Conservation (phyloP, 2,329 filamentous ascomycete species). For the Taxawa tesnikishii region DNA sequence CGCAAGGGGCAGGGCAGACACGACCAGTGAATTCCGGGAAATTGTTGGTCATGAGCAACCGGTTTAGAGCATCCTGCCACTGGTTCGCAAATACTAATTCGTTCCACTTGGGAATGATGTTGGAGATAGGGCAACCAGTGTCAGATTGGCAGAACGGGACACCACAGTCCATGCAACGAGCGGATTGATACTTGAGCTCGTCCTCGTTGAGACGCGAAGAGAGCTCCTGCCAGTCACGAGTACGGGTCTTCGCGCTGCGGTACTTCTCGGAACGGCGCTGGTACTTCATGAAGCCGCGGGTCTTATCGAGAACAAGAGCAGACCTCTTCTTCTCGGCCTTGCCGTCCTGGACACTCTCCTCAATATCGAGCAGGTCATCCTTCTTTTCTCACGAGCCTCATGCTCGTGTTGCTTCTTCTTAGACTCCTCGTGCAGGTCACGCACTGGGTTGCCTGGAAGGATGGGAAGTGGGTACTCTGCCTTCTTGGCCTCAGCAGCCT, state of each 20-base stretch:
- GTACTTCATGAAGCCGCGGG: constrained; percentile 95
- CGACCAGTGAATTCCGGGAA: constrained; percentile 97
- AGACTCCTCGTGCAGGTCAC: constrained; percentile 39
- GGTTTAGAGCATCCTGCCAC: constrained; percentile 85
- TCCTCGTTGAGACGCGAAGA: constrained; percentile 81
- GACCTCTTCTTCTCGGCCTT: constrained; percentile 82
- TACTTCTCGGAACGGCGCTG: constrained; percentile 88
- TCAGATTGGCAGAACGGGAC: constrained; percentile 97
- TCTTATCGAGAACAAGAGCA: constrained; percentile 92
- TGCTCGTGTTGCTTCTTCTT: constrained; percentile 46
- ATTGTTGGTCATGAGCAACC: constrained; percentile 92
- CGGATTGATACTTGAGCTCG: constrained; percentile 91
- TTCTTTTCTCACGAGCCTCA: constrained; percentile 55
- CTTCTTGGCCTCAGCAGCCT: constrained; percentile 74
- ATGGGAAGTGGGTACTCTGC: constrained; percentile 70
- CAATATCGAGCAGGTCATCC: constrained; percentile 63
- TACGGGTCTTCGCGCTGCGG: constrained; percentile 68
- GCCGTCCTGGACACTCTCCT: constrained; percentile 76
- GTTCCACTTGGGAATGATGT: constrained; percentile 97
- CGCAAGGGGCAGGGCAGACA: constrained; percentile 91
- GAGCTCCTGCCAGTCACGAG: constrained; percentile 88
- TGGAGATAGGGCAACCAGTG: constrained; percentile 87
- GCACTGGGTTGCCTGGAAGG: constrained; percentile 53
- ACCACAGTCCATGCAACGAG: constrained; percentile 97
- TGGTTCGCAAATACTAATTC: constrained; percentile 64